A percentile compares a stretch with the other conserved stretches of the same genome.
Evolutionary conservation across 257 asterid genomes (phyloP).

Genomic region (Phtheirospermum japonicum): DNA sequence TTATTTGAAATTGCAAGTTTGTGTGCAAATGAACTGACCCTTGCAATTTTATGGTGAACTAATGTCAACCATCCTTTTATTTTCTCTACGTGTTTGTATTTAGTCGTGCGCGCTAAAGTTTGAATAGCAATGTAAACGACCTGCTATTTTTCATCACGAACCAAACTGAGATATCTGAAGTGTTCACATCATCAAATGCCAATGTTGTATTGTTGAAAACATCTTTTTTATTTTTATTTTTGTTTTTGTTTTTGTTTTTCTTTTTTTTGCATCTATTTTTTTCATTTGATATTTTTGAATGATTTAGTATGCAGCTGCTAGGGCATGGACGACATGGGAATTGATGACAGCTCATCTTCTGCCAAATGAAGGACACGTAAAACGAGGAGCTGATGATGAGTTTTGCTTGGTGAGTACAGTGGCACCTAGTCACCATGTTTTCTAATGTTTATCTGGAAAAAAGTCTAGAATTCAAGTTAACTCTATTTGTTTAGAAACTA

Average conservation of each 20-base stretch:
- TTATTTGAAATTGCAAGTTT: no score
- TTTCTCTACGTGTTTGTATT: no score
- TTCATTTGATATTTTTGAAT: conserved; percentile 28
- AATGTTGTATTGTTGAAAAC: neutral
- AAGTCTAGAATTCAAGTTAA: neutral
- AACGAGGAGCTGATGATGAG: conserved; percentile 77
- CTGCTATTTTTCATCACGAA: neutral
- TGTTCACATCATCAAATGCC: neutral
- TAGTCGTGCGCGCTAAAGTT: neutral
- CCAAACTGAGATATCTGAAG: neutral
- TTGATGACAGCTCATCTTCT: conserved; percentile 93
- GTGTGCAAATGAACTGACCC: no score
- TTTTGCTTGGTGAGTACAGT: conserved; percentile 83
- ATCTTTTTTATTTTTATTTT: no score
- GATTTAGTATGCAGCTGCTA: conserved; percentile 81
- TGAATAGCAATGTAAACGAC: neutral
- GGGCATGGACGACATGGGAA: conserved; percentile 99
- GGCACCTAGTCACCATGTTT: neutral
- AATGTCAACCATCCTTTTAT: no score
- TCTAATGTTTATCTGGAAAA: conserved; percentile 5
- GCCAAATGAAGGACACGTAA: conserved; percentile 63
- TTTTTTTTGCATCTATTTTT: conserved; percentile 16
- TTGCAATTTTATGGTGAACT: no score
- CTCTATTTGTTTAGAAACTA: conserved; percentile 6
- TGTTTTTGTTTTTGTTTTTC: no score